A percentile compares a stretch with the other conserved stretches of the same genome.
Conservation (phyloP, 768 basidiomycete genomes). For the Gelatoporia subvermispora region DNA sequence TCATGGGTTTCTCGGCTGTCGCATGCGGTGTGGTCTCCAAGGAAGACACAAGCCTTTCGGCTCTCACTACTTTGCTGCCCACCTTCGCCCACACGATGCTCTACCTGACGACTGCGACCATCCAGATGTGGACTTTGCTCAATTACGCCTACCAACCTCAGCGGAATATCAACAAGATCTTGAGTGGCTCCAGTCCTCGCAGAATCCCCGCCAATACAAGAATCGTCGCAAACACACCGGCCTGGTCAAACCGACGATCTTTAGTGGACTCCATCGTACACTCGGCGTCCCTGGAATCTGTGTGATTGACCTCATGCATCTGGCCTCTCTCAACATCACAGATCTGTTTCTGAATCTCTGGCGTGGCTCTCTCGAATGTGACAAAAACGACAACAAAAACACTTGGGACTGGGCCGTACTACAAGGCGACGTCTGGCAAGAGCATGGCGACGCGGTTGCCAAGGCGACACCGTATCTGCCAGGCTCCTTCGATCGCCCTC, state of each 20-base stretch:
- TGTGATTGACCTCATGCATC: constrained; percentile 36
- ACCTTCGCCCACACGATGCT: constrained; percentile 22
- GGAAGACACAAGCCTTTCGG: constrained; percentile 31
- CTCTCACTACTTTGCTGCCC: constrained; percentile 31
- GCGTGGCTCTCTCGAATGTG: constrained; percentile 24
- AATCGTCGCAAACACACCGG: constrained; percentile 19
- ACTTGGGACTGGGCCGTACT: constrained; percentile 30
- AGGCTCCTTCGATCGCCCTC: constrained; percentile 37
- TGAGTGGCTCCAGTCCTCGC: not conserved
- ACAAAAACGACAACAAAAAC: constrained; percentile 12
- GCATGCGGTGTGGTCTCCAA: constrained; percentile 24
- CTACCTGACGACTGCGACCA: constrained; percentile 24
- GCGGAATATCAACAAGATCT: not conserved
- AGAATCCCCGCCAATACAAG: too few relatives aligned
- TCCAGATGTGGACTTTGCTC: constrained; percentile 15
- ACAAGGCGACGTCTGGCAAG: constrained; percentile 24
- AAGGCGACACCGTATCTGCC: constrained; percentile 28
- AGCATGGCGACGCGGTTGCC: constrained; percentile 31
- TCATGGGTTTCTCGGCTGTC: constrained; percentile 33
- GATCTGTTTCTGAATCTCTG: constrained; percentile 31
- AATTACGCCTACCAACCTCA: not conserved
- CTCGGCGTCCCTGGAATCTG: constrained; percentile 28
- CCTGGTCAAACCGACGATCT: constrained; percentile 31
- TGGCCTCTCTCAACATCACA: constrained; percentile 30
- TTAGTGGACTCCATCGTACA: constrained; percentile 21